These are phyloP conservation scores for Oenanthe javanica DNA, from an alignment of 140 eudicot species.

Conservation along the genomic window DNA sequence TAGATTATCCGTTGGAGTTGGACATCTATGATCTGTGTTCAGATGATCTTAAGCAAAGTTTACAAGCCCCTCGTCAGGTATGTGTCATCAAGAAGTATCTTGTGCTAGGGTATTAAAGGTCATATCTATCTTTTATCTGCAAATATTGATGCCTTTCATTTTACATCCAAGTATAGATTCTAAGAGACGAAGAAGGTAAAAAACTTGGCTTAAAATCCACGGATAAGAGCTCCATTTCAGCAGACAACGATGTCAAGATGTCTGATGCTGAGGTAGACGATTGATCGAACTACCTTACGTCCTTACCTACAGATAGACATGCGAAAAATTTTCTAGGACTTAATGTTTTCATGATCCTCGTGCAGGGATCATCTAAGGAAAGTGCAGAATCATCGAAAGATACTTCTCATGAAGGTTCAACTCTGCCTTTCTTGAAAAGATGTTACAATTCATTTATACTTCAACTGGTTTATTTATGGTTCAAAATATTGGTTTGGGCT, in stretches of 20 bases:
- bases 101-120: neutral
- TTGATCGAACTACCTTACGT: conserved; percentile 7
- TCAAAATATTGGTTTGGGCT: neutral
- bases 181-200: conserved; percentile 95
- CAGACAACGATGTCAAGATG: conserved; percentile 73
- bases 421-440: neutral
- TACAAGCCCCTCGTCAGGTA: conserved; percentile 84
- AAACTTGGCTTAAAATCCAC: conserved; percentile 66
- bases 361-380: conserved; percentile 71
- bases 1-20: conserved; percentile 91
- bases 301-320: conserved; percentile 9
- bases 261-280: conserved; percentile 72
- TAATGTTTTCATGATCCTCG: neutral
- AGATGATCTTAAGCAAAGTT: conserved; percentile 73
- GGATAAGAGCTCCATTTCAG: conserved; percentile 49
- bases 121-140: neutral
- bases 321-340: neutral
- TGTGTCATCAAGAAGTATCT: neutral
- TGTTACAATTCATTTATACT: neutral
- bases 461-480: neutral
- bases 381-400: conserved; percentile 63
- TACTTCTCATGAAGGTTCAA: conserved; percentile 60
- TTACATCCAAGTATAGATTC: conserved; percentile 28
- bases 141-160: neutral
- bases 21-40: conserved; percentile 94